These are phyloP conservation scores for Xerocomellus intermedius DNA, from an alignment of 768 basidiomycete genomes.

Conservation along the genomic window DNA sequence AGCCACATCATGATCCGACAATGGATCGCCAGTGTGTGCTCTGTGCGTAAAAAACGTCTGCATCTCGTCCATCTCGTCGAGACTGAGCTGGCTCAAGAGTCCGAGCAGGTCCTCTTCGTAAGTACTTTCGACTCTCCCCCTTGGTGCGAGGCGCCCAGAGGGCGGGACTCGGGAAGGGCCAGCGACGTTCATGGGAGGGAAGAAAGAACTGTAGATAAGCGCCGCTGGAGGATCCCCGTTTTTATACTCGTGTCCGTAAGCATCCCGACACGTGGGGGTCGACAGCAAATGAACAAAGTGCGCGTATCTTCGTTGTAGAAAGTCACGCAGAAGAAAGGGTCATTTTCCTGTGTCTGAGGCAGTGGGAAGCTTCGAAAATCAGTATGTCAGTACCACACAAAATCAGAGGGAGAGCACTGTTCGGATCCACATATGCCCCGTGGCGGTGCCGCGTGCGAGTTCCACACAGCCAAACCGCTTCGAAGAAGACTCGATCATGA, in stretches of 20 bases:
- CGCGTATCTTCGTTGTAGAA: too few species aligned
- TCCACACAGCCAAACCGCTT: too few species aligned
- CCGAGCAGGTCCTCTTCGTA: constrained; percentile 27
- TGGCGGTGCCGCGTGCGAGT: not conserved
- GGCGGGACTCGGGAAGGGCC: constrained; percentile 23
- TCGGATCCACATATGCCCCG: too few species aligned
- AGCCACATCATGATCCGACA: constrained; percentile 27
- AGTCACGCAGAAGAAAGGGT: too few species aligned
- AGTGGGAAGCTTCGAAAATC: not conserved
- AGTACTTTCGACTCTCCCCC: constrained; percentile 19
- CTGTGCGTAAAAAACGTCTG: constrained; percentile 8
- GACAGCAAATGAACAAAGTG: constrained; percentile 1
- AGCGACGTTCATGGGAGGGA: constrained; percentile 25
- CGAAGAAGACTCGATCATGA: too few species aligned
- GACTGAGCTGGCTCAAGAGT: constrained; percentile 20
- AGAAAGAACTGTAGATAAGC: constrained; percentile 7
- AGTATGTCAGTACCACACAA: too few species aligned
- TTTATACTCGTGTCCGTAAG: constrained; percentile 1
- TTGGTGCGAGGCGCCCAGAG: not conserved
- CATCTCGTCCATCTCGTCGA: constrained; percentile 20
- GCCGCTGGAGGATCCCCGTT: not conserved
- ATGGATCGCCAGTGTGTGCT: not conserved
- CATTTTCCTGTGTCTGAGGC: not conserved
- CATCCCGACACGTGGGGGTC: constrained; percentile 3
- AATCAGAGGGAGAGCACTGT: too few species aligned